phyloP scores from a whole-genome alignment of 495 filamentous ascomycete species.

The Aspergillus saccharolyticus region DNA sequence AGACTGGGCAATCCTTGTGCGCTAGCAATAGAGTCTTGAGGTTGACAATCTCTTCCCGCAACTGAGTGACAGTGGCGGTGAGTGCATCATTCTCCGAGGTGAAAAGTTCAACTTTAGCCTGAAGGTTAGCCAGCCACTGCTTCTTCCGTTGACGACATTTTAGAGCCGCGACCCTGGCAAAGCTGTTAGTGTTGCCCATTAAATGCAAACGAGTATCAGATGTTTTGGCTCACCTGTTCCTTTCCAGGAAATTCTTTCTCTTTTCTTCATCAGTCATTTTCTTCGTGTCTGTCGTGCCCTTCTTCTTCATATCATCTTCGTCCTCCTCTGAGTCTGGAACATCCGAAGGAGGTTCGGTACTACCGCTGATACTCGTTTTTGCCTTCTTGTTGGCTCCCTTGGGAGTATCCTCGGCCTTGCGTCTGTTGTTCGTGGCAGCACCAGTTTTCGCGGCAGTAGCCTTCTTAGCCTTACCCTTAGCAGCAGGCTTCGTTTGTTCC shows the following conservation, averaged over 20 bases:
- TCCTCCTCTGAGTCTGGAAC: slow-evolving; percentile 54
- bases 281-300: slow-evolving; percentile 41
- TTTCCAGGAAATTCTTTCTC: slow-evolving; percentile 92
- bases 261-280: slow-evolving; percentile 99
- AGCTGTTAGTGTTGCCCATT: slow-evolving; percentile 16
- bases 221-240: slow-evolving; percentile 71
- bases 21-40: slow-evolving; percentile 89
- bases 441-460: slow-evolving; percentile 42
- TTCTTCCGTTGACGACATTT: slow-evolving; percentile 99
- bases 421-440: slow-evolving; percentile 51
- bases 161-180: slow-evolving; percentile 79
- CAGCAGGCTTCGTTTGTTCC: slow-evolving; percentile 59
- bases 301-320: slow-evolving; percentile 49
- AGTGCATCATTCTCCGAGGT: slow-evolving; percentile 86
- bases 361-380: slow-evolving; percentile 54
- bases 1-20: slow-evolving; percentile 95
- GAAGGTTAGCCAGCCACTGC: slow-evolving; percentile 95
- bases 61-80: slow-evolving; percentile 69
- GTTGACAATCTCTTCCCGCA: slow-evolving; percentile 92
- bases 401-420: slow-evolving; percentile 75
- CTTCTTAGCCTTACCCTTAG: slow-evolving; percentile 68
- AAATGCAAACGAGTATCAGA: neutral
- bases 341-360: slow-evolving; percentile 48
- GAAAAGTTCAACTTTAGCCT: slow-evolving; percentile 90
- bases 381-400: slow-evolving; percentile 70